phyloP scores from a whole-genome alignment of 352 stramenopile species.

The Halophytophthora polymorphica region DNA sequence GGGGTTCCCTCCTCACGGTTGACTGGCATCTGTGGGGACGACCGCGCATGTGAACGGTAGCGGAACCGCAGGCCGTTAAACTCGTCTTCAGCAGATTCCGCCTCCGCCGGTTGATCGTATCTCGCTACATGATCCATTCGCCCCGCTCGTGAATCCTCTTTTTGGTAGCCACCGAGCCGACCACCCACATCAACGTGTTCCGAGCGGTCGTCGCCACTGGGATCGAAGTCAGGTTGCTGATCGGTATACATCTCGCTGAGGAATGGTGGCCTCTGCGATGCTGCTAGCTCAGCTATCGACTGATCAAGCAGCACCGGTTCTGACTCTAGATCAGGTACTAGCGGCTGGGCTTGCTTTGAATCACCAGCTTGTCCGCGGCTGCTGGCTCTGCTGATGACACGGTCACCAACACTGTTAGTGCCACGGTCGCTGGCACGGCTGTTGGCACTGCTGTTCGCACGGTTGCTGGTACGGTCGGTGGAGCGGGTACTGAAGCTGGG shows the following conservation, averaged over 20 bases:
- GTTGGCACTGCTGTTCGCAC: too few relatives aligned
- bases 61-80: slow-evolving; percentile 9
- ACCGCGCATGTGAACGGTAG: slow-evolving; percentile 3
- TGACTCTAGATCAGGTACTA: slow-evolving; percentile 1
- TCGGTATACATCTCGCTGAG: slow-evolving; percentile 8
- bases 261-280: slow-evolving; percentile 16
- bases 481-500: too few relatives aligned
- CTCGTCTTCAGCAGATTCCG: slow-evolving; percentile 7
- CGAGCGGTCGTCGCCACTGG: slow-evolving; percentile 1
- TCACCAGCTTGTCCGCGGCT: slow-evolving; percentile 6
- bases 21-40: slow-evolving; percentile 1
- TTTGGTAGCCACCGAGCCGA: slow-evolving; percentile 1
- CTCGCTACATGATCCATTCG: slow-evolving; percentile 1
- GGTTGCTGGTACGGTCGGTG: neutral
- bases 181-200: neutral
- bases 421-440: too few relatives aligned
- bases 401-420: too few relatives aligned
- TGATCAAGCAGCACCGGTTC: slow-evolving; percentile 13
- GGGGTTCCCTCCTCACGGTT: slow-evolving; percentile 2
- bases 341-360: slow-evolving; percentile 6
- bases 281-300: slow-evolving; percentile 16
- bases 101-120: slow-evolving; percentile 2
- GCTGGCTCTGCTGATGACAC: too few relatives aligned
- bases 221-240: slow-evolving; percentile 2
- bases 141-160: neutral